Evolutionary conservation across 257 asterid genomes (phyloP).

Genomic region (Solanum rostratum): DNA sequence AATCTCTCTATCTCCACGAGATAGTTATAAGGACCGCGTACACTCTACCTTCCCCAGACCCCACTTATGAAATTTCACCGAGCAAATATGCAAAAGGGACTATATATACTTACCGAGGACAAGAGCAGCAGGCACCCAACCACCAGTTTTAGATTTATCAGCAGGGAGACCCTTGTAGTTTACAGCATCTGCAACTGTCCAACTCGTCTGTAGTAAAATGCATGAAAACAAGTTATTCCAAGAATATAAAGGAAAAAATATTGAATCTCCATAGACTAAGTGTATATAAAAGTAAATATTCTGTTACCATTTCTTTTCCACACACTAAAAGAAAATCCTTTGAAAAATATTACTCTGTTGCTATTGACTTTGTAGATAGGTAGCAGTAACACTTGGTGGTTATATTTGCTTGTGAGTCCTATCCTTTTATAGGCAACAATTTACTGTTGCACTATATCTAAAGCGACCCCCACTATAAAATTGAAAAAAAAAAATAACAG

Average conservation of each 20-base stretch:
- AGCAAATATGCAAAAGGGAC: background rate
- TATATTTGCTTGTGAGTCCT: background rate
- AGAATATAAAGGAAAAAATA: background rate
- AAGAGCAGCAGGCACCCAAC: conserved; percentile 92
- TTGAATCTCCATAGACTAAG: background rate
- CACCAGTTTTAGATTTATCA: conserved; percentile 69
- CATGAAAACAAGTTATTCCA: background rate
- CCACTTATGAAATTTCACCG: background rate
- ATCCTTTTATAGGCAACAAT: conserved; percentile 44
- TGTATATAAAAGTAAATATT: background rate
- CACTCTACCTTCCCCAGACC: background rate
- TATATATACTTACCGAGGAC: conserved; percentile 45
- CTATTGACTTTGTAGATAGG: background rate
- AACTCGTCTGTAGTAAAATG: conserved; percentile 14
- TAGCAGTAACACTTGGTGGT: conserved; percentile 8
- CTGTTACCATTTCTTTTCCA: background rate
- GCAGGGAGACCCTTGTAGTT: conserved; percentile 76
- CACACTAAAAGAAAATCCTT: background rate
- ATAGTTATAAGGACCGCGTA: background rate
- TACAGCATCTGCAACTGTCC: conserved; percentile 59
- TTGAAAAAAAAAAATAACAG: conserved; percentile 25
- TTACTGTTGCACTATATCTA: background rate
- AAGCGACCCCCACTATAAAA: conserved; percentile 27
- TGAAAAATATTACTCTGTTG: background rate
- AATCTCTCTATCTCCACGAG: background rate